Evolutionary conservation across 306 rosid genomes (phyloP).

Genomic region (Prunus padus): DNA sequence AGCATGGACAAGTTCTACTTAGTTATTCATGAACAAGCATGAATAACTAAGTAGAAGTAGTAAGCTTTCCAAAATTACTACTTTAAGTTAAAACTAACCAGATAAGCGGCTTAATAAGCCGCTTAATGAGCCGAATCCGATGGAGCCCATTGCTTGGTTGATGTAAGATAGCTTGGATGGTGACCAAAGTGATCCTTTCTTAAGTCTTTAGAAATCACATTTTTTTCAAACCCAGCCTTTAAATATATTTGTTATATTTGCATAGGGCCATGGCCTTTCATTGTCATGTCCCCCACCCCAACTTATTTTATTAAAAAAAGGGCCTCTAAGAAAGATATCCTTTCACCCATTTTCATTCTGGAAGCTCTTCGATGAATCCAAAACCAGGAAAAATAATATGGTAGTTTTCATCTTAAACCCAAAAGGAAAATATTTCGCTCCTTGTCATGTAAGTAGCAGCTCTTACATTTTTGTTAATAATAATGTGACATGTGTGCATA

Average conservation of each 20-base stretch:
- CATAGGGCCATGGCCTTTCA: conserved; percentile 12
- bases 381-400: neutral
- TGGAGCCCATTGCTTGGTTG: conserved; percentile 5
- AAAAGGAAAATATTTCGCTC: too few relatives aligned
- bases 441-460: accelerated
- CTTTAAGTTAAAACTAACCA: neutral
- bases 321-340: neutral
- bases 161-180: conserved; percentile 31
- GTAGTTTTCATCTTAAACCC: neutral
- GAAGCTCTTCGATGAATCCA: conserved; percentile 5
- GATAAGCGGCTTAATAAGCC: conserved; percentile 20
- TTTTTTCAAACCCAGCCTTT: conserved; percentile 7
- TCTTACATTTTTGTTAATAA: too few relatives aligned
- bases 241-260: neutral
- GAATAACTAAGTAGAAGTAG: neutral
- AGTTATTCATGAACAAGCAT: too few relatives aligned
- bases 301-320: conserved; percentile 8
- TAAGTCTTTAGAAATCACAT: conserved; percentile 1
- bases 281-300: conserved; percentile 19
- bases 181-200: conserved; percentile 27
- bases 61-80: neutral
- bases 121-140: conserved; percentile 2
- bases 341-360: conserved; percentile 1
- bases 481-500: too few relatives aligned
- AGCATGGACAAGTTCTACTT: too few relatives aligned